Percentiles rank a stretch among this genome's conserved stretches.
phyloP scores from a whole-genome alignment of 257 asterid genomes.

The Plantago ovata region DNA sequence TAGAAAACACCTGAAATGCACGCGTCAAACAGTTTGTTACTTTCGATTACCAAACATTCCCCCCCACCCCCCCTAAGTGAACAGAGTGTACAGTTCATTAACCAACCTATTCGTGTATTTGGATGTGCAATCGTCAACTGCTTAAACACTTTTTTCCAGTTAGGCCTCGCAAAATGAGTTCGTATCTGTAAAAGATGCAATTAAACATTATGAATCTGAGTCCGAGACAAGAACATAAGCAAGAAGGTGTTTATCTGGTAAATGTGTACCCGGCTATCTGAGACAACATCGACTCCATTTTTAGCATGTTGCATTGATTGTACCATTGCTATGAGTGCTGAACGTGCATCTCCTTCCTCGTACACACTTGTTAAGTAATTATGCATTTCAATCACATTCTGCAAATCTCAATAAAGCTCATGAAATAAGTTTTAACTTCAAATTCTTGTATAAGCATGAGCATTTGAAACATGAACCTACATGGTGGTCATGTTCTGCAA shows the following conservation, averaged over 20 bases:
- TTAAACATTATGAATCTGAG: background rate
- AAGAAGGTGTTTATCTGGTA: background rate
- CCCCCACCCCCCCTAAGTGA: background rate
- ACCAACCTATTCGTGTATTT: constrained; percentile 59
- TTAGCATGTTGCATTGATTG: constrained; percentile 94
- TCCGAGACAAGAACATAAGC: background rate
- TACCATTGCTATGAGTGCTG: constrained; percentile 90
- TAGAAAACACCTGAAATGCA: constrained; percentile 76
- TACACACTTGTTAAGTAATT: constrained; percentile 85
- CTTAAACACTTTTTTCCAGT: constrained; percentile 78
- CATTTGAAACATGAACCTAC: constrained; percentile 30
- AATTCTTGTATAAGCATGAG: background rate
- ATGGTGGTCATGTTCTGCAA: constrained; percentile 69
- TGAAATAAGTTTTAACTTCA: background rate
- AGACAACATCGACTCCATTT: constrained; percentile 84
- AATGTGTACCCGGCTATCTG: constrained; percentile 62
- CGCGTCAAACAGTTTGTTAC: background rate
- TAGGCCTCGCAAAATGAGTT: constrained; percentile 96
- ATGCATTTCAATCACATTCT: constrained; percentile 89
- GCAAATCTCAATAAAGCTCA: constrained; percentile 19
- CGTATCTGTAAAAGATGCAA: constrained; percentile 42
- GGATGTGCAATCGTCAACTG: constrained; percentile 53
- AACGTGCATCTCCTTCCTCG: constrained; percentile 96
- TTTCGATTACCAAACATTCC: background rate
- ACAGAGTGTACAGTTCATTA: background rate